phyloP scores from a whole-genome alignment of 176 grass and related monocot species.

The Puya raimondii region DNA sequence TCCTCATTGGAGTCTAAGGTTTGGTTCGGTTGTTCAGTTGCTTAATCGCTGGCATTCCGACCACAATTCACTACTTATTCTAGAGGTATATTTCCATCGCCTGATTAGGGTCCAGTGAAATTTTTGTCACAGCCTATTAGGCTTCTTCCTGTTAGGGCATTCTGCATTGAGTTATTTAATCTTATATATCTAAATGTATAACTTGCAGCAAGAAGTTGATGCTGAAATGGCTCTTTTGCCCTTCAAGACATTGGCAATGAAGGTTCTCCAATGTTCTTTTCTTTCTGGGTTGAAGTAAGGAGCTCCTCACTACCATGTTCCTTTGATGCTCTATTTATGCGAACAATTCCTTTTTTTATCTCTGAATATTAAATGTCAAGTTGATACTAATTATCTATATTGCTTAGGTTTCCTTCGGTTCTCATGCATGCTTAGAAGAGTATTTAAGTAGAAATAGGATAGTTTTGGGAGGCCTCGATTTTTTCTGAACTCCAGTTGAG shows the following conservation, averaged over 20 bases:
- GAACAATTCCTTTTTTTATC: slow-evolving; percentile 12
- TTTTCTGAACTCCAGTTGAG: no score
- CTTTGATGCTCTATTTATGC: not conserved
- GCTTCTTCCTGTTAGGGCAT: not conserved
- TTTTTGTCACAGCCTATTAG: not conserved
- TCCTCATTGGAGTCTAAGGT: slow-evolving; percentile 72
- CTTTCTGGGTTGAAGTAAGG: slow-evolving; percentile 83
- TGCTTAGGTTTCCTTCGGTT: no score
- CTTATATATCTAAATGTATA: slow-evolving; percentile 17
- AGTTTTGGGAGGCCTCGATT: no score
- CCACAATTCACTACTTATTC: slow-evolving; percentile 56
- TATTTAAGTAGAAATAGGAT: no score
- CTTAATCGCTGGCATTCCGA: slow-evolving; percentile 72
- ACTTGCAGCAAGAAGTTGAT: slow-evolving; percentile 59
- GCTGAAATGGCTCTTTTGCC: slow-evolving; percentile 57
- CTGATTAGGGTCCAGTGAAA: slow-evolving; percentile 2
- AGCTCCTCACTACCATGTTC: slow-evolving; percentile 5
- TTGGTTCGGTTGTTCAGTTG: slow-evolving; percentile 59
- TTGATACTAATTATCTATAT: no score
- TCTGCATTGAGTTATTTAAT: not conserved
- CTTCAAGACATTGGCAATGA: slow-evolving; percentile 54
- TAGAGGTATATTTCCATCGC: slow-evolving; percentile 45
- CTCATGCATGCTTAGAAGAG: no score
- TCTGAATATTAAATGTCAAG: slow-evolving; percentile 8
- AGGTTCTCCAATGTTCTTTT: slow-evolving; percentile 84